Evolutionary conservation across 306 rosid genomes (phyloP).

Genomic region (peach (Prunus persica)): DNA sequence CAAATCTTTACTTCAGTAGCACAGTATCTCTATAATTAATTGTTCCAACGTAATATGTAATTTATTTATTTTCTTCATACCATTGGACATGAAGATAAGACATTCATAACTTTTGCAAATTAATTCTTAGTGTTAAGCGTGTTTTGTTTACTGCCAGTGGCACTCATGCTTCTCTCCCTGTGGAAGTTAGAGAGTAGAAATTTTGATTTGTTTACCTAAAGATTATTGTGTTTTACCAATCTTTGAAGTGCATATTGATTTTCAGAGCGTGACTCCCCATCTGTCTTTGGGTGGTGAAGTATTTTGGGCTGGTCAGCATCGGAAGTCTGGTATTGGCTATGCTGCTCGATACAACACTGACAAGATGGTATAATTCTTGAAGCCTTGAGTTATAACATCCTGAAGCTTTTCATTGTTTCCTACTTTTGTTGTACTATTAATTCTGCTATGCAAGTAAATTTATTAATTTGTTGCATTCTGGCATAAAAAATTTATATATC

Average conservation of each 20-base stretch:
- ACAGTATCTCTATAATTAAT: too few relatives aligned
- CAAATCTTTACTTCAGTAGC: too few relatives aligned
- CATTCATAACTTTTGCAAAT: background rate
- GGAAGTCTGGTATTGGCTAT: slow-evolving; percentile 93
- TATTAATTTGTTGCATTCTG: background rate
- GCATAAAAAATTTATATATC: background rate
- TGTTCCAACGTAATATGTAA: too few relatives aligned
- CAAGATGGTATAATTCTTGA: slow-evolving; percentile 59
- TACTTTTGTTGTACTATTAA: background rate
- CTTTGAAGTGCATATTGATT: background rate
- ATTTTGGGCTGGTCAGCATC: slow-evolving; percentile 99
- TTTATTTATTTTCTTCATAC: too few relatives aligned
- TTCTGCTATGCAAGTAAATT: background rate
- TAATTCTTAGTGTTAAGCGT: background rate
- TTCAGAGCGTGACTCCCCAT: slow-evolving; percentile 78
- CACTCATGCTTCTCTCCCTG: too few relatives aligned
- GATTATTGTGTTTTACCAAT: background rate
- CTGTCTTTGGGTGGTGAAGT: slow-evolving; percentile 93
- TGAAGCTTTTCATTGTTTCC: background rate
- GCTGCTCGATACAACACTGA: slow-evolving; percentile 94
- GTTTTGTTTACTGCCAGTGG: background rate
- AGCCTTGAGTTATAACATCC: slow-evolving; percentile 1
- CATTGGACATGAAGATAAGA: too few relatives aligned
- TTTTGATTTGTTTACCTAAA: background rate
- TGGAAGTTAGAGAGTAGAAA: background rate